Percentiles rank a stretch among this genome's conserved stretches.
These are phyloP conservation scores for Candida koratica DNA, from an alignment of 805 yeast genomes.

Conservation along the genomic window DNA sequence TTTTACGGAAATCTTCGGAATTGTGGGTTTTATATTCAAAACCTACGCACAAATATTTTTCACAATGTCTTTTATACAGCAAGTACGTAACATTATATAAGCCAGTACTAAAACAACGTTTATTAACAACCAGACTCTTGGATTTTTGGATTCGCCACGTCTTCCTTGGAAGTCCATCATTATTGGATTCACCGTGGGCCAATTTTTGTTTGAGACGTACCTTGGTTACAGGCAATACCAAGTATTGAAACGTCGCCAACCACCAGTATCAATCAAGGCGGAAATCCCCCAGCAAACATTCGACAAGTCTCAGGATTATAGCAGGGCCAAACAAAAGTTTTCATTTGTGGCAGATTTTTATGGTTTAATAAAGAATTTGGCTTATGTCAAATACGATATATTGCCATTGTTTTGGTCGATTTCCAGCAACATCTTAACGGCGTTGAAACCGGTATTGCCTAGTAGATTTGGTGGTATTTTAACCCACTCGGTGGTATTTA, in stretches of 20 bases:
- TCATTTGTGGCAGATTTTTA: slow-evolving; percentile 52
- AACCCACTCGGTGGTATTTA: slow-evolving; percentile 63
- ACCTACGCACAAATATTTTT: no score
- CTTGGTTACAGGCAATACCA: slow-evolving; percentile 74
- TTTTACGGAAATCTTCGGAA: no score
- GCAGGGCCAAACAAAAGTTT: slow-evolving; percentile 73
- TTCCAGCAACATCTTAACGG: slow-evolving; percentile 61
- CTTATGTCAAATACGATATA: slow-evolving; percentile 55
- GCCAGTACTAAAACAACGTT: no score
- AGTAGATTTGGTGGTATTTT: slow-evolving; percentile 48
- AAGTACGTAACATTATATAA: slow-evolving; percentile 15
- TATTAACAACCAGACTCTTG: slow-evolving; percentile 41
- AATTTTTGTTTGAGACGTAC: slow-evolving; percentile 70
- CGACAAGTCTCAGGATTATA: slow-evolving; percentile 70
- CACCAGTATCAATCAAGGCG: slow-evolving; percentile 67
- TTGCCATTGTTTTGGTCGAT: slow-evolving; percentile 36
- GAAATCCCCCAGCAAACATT: slow-evolving; percentile 73
- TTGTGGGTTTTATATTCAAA: no score
- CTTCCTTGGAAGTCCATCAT: slow-evolving; percentile 80
- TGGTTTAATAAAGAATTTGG: slow-evolving; percentile 52
- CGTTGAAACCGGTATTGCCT: slow-evolving; percentile 41
- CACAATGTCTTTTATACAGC: slow-evolving; percentile 11
- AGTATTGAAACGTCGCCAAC: slow-evolving; percentile 48
- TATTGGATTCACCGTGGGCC: slow-evolving; percentile 68
- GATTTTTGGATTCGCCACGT: slow-evolving; percentile 58